Base-by-base conservation (phyloP, 2,329 filamentous ascomycete genomes). In the Phialophora verrucosa region DNA sequence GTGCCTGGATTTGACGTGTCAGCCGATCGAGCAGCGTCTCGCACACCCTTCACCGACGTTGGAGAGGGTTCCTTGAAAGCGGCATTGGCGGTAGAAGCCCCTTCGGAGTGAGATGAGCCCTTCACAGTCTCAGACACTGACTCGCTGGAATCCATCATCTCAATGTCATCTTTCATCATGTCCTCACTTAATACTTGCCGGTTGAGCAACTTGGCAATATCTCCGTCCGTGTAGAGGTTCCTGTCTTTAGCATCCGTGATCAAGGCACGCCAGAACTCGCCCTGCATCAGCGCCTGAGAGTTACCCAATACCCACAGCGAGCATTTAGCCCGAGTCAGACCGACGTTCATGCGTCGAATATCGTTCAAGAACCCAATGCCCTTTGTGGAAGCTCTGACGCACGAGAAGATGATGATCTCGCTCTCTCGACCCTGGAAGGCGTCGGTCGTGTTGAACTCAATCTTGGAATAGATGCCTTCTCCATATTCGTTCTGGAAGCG, bases 391-490 rank as follows among this genome's bases (percentile, higher is more conserved):
- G 95, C 94, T 81, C 95, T 90, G 68, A 99, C 95, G 78, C 96
- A 99, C 49, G 95, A 98, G 82, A 99, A 99, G 70, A 99, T 98
- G 78, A 99, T 98, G 69, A 99, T 90, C 76, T 99, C 95, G 74
- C 93, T 95, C 79, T 99, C 95, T 72, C 96, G 89, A 69, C 95
- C 95, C 78, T 99, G 93, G 78, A 97, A 99, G 20, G 95, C 96
- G 80, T 99, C 95, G 0, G 95, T 99, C 0, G 95, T 99, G 78
- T 99, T 99, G 85, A 99, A 99, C 72, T 99, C 96, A 70, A 99
- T 90, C 23, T 86, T 85, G 35, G 91, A 89, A 27, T 89, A 84
- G 70, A 99, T 93, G 0, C 78, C 79, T 3, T 91, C 87, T 42
- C 94, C 93, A 74, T 91, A 98, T 51, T 83, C 84, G 14, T 84